Evolutionary conservation across 140 eudicot genomes (phyloP).

Genomic region (Ambrosia hybrid): DNA sequence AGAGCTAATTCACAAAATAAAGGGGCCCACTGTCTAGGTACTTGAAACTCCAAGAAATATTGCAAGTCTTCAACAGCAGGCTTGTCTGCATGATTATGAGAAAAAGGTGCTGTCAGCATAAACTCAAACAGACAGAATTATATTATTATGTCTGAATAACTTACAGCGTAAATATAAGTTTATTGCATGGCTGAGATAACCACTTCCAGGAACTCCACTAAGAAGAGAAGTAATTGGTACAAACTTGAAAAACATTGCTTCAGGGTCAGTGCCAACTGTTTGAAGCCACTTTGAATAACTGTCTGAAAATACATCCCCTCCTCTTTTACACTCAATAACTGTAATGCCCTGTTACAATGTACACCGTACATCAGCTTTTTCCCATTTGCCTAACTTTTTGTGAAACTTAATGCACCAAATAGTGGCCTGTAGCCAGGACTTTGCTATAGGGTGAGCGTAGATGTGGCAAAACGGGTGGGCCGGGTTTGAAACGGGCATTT

Average conservation of each 20-base stretch:
- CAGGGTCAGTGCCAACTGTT: constrained; percentile 79
- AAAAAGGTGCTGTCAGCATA: background rate
- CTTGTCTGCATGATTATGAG: constrained; percentile 48
- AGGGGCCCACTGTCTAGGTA: constrained; percentile 93
- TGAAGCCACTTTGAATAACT: constrained; percentile 94
- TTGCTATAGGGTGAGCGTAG: too few species aligned
- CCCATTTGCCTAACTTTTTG: background rate
- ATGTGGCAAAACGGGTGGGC: too few species aligned
- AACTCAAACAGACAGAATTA: background rate
- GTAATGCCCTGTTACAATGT: constrained; percentile 71
- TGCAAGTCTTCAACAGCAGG: constrained; percentile 79
- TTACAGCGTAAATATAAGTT: constrained; percentile 89
- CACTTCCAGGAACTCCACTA: constrained; percentile 88
- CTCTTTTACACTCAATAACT: constrained; percentile 82
- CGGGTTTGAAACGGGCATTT: too few species aligned
- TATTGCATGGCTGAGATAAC: constrained; percentile 93
- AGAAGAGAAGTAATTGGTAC: constrained; percentile 94
- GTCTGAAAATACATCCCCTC: constrained; percentile 80
- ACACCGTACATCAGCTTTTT: constrained; percentile 11
- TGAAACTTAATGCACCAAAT: background rate
- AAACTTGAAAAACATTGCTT: constrained; percentile 80
- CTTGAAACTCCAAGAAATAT: constrained; percentile 90
- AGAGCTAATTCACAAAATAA: constrained; percentile 80
- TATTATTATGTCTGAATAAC: constrained; percentile 19
- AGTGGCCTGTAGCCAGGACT: too few species aligned